These are phyloP conservation scores for Ceratocystiopsis minuta DNA, from an alignment of 2,329 filamentous ascomycete genomes.

Conservation along the genomic window DNA sequence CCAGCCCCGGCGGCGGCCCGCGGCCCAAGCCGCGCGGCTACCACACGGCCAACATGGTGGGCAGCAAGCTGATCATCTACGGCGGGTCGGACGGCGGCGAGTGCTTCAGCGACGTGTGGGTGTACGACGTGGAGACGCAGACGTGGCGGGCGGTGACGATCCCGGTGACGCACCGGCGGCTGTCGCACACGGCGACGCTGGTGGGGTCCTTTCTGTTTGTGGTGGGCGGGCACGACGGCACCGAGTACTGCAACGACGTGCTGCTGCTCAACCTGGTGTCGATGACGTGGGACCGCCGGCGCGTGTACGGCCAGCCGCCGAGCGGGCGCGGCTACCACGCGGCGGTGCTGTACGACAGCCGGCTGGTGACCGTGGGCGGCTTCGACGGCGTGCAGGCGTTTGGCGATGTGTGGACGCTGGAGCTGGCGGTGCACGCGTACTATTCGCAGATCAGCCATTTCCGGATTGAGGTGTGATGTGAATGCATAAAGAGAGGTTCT, in stretches of 20 bases:
- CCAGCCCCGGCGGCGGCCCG: slow-evolving; percentile 14
- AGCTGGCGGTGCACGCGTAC: slow-evolving; percentile 52
- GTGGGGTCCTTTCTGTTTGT: slow-evolving; percentile 55
- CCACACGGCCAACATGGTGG: slow-evolving; percentile 57
- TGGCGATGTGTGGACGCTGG: slow-evolving; percentile 47
- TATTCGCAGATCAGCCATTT: slow-evolving; percentile 61
- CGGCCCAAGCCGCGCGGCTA: slow-evolving; percentile 49
- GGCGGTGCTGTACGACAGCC: slow-evolving; percentile 45
- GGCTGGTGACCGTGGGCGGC: slow-evolving; percentile 45
- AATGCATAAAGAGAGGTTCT: too few relatives aligned
- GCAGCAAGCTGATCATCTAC: slow-evolving; percentile 53
- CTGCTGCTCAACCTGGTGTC: slow-evolving; percentile 52
- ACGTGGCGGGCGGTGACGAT: slow-evolving; percentile 42
- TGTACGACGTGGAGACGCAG: slow-evolving; percentile 48
- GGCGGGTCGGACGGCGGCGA: slow-evolving; percentile 53
- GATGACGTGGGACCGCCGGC: slow-evolving; percentile 54
- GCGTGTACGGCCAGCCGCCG: slow-evolving; percentile 44
- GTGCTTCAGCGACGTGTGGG: slow-evolving; percentile 57
- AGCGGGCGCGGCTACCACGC: slow-evolving; percentile 50
- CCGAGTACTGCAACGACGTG: slow-evolving; percentile 52
- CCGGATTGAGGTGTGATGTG: slow-evolving; percentile 50
- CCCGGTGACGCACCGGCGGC: slow-evolving; percentile 40
- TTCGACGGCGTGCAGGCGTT: slow-evolving; percentile 53
- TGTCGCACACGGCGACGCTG: slow-evolving; percentile 51
- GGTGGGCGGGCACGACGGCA: slow-evolving; percentile 51